These are phyloP conservation scores for Buxus sempervirens DNA, from an alignment of 164 flowering plant genomes.

Conservation along the genomic window DNA sequence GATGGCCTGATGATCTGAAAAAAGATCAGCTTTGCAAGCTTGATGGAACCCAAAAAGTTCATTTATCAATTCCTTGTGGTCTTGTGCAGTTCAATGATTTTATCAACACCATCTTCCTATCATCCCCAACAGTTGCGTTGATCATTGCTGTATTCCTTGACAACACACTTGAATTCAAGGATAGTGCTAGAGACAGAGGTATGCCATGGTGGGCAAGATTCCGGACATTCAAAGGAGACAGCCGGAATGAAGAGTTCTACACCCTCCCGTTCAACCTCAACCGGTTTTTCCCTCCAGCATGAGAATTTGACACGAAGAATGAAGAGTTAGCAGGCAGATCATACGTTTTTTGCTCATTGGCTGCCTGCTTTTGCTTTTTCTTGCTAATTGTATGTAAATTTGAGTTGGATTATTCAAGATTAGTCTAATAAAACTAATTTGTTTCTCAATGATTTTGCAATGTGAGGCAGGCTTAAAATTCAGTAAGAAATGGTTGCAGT, in stretches of 20 bases:
- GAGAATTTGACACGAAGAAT: neutral
- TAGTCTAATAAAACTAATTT: neutral
- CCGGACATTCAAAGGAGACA: constrained; percentile 67
- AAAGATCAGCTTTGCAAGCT: neutral
- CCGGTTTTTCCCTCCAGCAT: constrained; percentile 79
- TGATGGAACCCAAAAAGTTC: neutral
- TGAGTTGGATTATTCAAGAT: neutral
- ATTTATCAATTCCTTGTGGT: neutral
- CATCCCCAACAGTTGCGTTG: constrained; percentile 70
- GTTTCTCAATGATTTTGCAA: neutral
- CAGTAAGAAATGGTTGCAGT: neutral
- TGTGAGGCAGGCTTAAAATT: neutral
- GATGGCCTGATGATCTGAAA: neutral
- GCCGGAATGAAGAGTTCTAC: constrained; percentile 72
- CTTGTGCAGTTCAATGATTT: constrained; percentile 21
- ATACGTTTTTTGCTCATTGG: neutral
- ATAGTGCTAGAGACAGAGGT: constrained; percentile 65
- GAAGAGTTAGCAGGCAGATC: neutral
- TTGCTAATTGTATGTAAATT: neutral
- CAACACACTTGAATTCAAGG: constrained; percentile 74
- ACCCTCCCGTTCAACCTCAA: constrained; percentile 76
- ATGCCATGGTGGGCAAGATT: constrained; percentile 88
- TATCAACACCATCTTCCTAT: constrained; percentile 62
- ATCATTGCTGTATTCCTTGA: constrained; percentile 61
- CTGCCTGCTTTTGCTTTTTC: neutral